Evolutionary conservation across 371 early-diverging fungal species (phyloP).

Genomic region (Zychaea mexicana): DNA sequence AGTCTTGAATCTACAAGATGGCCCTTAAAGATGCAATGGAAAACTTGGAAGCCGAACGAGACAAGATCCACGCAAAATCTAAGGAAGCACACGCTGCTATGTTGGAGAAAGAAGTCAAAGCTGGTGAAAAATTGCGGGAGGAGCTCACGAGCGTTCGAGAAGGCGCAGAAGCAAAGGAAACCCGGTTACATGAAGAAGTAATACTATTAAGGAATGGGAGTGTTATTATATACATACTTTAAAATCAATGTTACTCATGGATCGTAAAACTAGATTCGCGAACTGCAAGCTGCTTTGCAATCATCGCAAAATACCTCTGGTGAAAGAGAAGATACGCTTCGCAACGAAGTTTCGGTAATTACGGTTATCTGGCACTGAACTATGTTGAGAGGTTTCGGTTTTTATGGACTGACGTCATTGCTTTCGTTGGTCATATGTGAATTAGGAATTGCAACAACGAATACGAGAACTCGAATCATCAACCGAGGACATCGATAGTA

Average conservation of each 20-base stretch:
- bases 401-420: background rate
- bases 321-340: slow-evolving; percentile 60
- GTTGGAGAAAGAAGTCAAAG: slow-evolving; percentile 58
- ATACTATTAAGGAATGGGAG: background rate
- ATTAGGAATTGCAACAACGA: slow-evolving; percentile 53
- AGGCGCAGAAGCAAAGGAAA: slow-evolving; percentile 36
- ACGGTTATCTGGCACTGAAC: no score
- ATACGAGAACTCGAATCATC: slow-evolving; percentile 64
- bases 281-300: slow-evolving; percentile 62
- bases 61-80: slow-evolving; percentile 46
- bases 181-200: slow-evolving; percentile 49
- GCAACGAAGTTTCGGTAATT: slow-evolving; percentile 56
- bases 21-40: slow-evolving; percentile 21
- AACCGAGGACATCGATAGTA: slow-evolving; percentile 55
- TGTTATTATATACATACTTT: no score
- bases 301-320: slow-evolving; percentile 64
- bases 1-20: slow-evolving; percentile 6
- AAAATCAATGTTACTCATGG: no score
- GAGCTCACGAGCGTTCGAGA: slow-evolving; percentile 52
- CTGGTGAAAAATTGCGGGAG: slow-evolving; percentile 51
- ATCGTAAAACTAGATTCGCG: slow-evolving; percentile 41
- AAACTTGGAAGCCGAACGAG: slow-evolving; percentile 29
- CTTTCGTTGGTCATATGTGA: background rate
- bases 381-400: no score
- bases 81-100: slow-evolving; percentile 55